Conservation (phyloP, 768 basidiomycete species). For the Lentinula guzmanii region DNA sequence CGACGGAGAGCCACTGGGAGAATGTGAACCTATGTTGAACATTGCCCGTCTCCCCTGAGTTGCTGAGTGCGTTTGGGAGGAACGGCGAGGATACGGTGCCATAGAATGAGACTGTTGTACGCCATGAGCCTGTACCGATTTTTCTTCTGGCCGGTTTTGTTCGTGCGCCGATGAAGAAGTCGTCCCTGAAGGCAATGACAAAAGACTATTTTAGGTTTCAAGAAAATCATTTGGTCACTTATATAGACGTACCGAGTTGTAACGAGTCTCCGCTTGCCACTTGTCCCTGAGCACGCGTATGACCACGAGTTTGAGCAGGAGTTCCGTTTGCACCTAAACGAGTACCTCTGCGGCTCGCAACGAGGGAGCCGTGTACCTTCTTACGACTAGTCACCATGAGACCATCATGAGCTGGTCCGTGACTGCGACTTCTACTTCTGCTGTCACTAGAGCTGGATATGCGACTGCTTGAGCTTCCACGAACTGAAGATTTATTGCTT, state of each 20-base stretch:
- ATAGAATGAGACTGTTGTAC: not conserved
- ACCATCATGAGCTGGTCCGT: not conserved
- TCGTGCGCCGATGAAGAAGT: not conserved
- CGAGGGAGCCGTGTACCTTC: not conserved
- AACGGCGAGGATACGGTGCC: conserved; percentile 2
- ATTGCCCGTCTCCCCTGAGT: conserved; percentile 21
- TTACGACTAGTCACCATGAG: conserved; percentile 4
- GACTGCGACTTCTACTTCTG: not conserved
- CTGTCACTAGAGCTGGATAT: not conserved
- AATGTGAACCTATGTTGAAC: conserved; percentile 58
- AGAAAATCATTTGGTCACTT: not conserved
- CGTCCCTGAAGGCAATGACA: not conserved
- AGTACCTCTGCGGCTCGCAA: not conserved
- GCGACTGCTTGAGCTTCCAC: not conserved
- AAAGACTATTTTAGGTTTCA: not conserved
- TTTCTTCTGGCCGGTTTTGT: not conserved
- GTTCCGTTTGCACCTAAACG: not conserved
- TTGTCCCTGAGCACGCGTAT: not conserved
- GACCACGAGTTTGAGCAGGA: not conserved
- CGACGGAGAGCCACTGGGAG: conserved; percentile 36
- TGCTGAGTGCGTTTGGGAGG: not conserved
- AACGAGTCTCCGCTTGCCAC: not conserved
- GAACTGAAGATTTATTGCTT: not conserved
- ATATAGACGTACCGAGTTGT: not conserved
- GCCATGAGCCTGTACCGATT: not conserved